Evolutionary conservation across 2,329 filamentous ascomycete genomes (phyloP).

Genomic region (Sordariomycetes sp.): DNA sequence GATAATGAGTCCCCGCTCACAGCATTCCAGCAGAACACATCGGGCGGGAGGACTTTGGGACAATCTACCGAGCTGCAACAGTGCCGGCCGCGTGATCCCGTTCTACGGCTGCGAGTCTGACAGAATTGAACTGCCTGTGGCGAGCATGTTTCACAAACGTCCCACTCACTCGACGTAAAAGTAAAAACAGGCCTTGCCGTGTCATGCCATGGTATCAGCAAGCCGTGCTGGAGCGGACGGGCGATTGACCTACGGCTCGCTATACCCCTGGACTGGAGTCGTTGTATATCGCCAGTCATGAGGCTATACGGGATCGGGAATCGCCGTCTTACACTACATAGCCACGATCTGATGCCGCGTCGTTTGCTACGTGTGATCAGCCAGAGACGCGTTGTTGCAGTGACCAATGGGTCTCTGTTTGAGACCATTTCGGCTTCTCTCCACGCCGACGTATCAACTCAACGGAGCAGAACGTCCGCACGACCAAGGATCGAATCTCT

Average conservation of each 20-base stretch:
- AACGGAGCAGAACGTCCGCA: no score
- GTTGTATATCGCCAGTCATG: neutral
- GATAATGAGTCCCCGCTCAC: neutral
- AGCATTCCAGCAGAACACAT: neutral
- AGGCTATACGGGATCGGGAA: slow-evolving; percentile 1
- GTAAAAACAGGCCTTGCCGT: no score
- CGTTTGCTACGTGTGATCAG: neutral
- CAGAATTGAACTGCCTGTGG: slow-evolving; percentile 6
- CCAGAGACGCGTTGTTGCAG: no score
- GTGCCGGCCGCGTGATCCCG: neutral
- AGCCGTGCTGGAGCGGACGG: neutral
- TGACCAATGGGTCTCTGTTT: no score
- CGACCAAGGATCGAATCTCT: no score
- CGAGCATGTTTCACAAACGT: slow-evolving; percentile 3
- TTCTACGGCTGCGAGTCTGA: neutral
- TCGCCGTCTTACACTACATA: neutral
- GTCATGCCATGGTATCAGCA: no score
- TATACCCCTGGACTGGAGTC: neutral
- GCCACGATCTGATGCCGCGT: neutral
- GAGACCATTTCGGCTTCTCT: no score
- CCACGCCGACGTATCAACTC: no score
- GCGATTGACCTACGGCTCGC: neutral
- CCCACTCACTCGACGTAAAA: neutral
- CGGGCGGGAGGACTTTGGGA: neutral
- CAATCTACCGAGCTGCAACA: neutral